These are phyloP conservation scores for Lodderomyces metapsilosis DNA, from an alignment of 1,139 yeast genomes.

Conservation along the genomic window DNA sequence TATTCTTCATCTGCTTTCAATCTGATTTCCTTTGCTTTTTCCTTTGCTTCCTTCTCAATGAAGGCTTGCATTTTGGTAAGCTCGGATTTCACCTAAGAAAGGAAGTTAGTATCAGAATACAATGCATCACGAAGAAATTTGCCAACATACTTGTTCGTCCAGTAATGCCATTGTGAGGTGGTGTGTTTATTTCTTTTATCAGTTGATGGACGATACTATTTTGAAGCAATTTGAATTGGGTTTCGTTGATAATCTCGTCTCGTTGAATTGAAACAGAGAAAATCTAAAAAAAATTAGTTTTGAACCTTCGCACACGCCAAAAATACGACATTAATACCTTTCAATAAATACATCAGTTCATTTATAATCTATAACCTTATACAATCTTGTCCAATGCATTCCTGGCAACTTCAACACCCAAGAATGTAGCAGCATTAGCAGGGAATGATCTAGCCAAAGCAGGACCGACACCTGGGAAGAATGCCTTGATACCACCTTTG, in stretches of 20 bases:
- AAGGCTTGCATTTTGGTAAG: slow-evolving; percentile 97
- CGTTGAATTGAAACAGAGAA: slow-evolving; percentile 1
- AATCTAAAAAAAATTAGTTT: neutral
- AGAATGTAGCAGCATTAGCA: slow-evolving; percentile 95
- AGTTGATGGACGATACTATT: slow-evolving; percentile 2
- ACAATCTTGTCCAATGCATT: slow-evolving; percentile 50
- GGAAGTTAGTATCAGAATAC: slow-evolving; percentile 10
- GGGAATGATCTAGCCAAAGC: slow-evolving; percentile 95
- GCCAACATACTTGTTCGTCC: slow-evolving; percentile 46
- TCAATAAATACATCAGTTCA: neutral
- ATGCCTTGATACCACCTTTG: slow-evolving; percentile 82
- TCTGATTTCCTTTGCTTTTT: slow-evolving; percentile 94
- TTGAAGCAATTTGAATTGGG: too few species aligned
- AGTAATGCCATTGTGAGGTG: slow-evolving; percentile 38
- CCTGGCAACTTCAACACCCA: slow-evolving; percentile 90
- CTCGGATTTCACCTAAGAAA: slow-evolving; percentile 83
- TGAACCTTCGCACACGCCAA: slow-evolving; percentile 1
- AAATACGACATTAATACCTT: neutral
- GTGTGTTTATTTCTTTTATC: neutral
- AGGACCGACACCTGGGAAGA: slow-evolving; percentile 97
- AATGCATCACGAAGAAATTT: too few species aligned
- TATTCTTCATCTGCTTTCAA: slow-evolving; percentile 98
- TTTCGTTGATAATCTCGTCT: slow-evolving; percentile 1
- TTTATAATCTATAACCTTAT: neutral
- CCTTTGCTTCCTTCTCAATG: slow-evolving; percentile 98